phyloP scores from a whole-genome alignment of 352 stramenopile species.

The Phytophthora fragariaefolia region DNA sequence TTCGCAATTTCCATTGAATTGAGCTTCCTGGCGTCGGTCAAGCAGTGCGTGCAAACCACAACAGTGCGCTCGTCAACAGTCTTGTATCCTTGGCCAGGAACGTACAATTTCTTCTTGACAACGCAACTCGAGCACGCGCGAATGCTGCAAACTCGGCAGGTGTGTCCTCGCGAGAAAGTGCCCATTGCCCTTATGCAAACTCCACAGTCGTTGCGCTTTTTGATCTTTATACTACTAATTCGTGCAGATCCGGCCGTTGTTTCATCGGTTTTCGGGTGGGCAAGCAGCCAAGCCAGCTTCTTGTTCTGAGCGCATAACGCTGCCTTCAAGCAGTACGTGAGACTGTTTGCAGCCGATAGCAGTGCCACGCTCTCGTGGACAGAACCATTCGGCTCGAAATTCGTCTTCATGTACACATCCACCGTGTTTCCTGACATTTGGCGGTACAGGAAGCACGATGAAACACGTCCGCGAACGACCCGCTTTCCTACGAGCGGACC shows the following conservation, averaged over 20 bases:
- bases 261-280: constrained; percentile 33
- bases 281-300: constrained; percentile 55
- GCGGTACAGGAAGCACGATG: constrained; percentile 52
- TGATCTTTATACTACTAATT: constrained; percentile 19
- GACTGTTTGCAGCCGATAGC: constrained; percentile 38
- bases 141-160: constrained; percentile 44
- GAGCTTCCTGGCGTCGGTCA: constrained; percentile 39
- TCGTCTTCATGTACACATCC: constrained; percentile 60
- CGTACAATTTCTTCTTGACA: constrained; percentile 52
- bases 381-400: constrained; percentile 48
- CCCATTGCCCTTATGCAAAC: constrained; percentile 43
- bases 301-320: constrained; percentile 54
- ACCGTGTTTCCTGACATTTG: constrained; percentile 45
- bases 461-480: constrained; percentile 50
- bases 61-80: constrained; percentile 39
- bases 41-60: constrained; percentile 43
- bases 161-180: constrained; percentile 35
- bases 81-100: constrained; percentile 36
- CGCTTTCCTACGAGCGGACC: constrained; percentile 38
- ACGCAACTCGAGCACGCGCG: constrained; percentile 40
- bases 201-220: constrained; percentile 38
- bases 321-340: constrained; percentile 47
- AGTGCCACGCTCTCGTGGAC: constrained; percentile 38
- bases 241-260: constrained; percentile 21
- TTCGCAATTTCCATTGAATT: constrained; percentile 41